These are phyloP conservation scores for Trichophyton simii DNA, from an alignment of 2,329 filamentous ascomycete genomes.

Conservation along the genomic window DNA sequence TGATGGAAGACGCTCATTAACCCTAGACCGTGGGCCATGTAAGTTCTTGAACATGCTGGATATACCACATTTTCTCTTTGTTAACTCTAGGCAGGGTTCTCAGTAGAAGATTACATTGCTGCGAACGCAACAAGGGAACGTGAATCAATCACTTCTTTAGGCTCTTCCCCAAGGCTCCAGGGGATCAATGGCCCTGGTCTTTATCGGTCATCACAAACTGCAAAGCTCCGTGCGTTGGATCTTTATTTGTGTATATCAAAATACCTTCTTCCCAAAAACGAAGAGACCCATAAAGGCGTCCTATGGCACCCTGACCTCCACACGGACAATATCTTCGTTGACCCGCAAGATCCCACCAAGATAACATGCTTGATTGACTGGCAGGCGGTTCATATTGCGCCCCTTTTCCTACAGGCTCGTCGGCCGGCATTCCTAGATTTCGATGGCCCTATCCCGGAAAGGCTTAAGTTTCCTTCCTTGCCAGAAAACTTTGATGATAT, in stretches of 20 bases:
- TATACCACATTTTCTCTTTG: neutral
- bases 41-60: neutral
- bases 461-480: neutral
- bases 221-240: neutral
- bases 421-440: neutral
- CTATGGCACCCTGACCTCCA: neutral
- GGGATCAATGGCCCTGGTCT: neutral
- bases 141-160: neutral
- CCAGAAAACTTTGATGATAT: neutral
- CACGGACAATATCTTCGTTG: constrained; percentile 25
- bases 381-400: constrained; percentile 18
- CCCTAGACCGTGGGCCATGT: neutral
- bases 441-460: neutral
- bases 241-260: neutral
- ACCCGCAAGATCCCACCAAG: constrained; percentile 17
- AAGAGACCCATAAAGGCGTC: neutral
- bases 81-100: neutral
- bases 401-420: constrained; percentile 18
- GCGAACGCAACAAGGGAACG: neutral
- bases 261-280: neutral
- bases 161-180: neutral
- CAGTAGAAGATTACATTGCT: neutral
- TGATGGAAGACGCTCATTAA: neutral
- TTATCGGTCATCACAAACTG: neutral
- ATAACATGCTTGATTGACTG: constrained; percentile 20